Evolutionary conservation across 176 grass and related monocot genomes (phyloP), one percentile per base, ranked within the genome.

Genomic region (Paspalum vaginatum): DNA sequence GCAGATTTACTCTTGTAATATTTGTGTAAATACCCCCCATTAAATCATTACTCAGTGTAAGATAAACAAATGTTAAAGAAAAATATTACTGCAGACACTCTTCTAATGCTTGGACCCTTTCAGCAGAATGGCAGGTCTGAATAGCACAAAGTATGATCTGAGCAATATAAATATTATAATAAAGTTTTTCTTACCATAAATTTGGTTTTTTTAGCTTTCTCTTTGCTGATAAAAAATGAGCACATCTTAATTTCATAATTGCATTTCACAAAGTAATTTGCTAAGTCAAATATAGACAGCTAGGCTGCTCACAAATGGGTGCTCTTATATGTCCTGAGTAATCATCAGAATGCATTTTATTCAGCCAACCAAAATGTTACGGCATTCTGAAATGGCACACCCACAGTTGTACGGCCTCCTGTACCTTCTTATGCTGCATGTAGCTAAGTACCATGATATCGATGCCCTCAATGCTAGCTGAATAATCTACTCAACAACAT

Each of bases 41-140:
- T n/a, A n/a, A n/a, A n/a, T n/a, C 48, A 59, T 65, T 57, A 73
- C 74, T 80, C 26, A 65, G 47, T 13, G 22, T 20, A 32, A 55
- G 27, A 14, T 24, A 63, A 25, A 53, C 27, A 63, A 71, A 85
- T 63, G 48, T 1, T 6, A 9, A 63, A 41, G 8, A 15, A 2
- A 43, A 6, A 41, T 20, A 38, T 25, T 48, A 17, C 0, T 39
- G 40, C 69, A 12, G 24, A 13, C 11, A 13, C 47, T 13, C 12
- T 22, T 18, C n/a, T 57, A 57, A 57, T 57, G 2, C n/a, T 22
- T 22, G 20, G 8, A 57, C 20, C 9, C 53, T 9, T 56, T 2
- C n/a, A 57, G 54, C 54, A 11, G 20, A 55, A 8, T 57, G 20
- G 8, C n/a, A 11, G 8, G 1, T 22, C 8, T 56, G 20, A 49